A percentile compares a stretch with the other conserved stretches of the same genome.
Evolutionary conservation across 495 filamentous ascomycete species (phyloP).

Genomic region (Podospora pseudopauciseta): DNA sequence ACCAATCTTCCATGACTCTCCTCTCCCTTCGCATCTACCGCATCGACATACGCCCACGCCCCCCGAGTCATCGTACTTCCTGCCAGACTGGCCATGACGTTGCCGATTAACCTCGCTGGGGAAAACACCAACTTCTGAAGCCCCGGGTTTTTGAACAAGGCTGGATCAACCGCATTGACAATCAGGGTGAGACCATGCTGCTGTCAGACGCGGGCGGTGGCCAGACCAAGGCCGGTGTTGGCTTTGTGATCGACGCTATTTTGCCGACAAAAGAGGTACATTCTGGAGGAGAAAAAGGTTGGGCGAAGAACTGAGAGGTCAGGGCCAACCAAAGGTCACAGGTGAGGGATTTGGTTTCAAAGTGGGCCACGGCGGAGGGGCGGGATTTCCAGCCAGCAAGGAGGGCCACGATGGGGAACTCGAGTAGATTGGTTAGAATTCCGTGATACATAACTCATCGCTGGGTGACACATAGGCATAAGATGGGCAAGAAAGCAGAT

Average conservation of each 20-base stretch:
- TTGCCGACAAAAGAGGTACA: not conserved
- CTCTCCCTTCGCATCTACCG: not conserved
- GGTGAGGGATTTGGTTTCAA: not conserved
- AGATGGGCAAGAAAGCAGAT: too few species aligned
- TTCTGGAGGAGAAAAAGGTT: not conserved
- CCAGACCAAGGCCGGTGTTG: slow-evolving; percentile 12
- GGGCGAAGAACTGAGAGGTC: not conserved
- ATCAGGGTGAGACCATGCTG: slow-evolving; percentile 2
- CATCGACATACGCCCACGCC: not conserved
- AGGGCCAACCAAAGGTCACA: not conserved
- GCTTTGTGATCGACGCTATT: not conserved
- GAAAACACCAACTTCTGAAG: not conserved
- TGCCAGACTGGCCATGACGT: not conserved
- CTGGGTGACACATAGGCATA: too few species aligned
- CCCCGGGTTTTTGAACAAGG: not conserved
- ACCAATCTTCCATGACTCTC: not conserved
- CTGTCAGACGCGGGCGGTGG: not conserved
- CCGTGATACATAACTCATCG: too few species aligned
- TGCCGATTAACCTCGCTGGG: not conserved
- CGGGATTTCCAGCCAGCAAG: not conserved
- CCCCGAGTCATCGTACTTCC: not conserved
- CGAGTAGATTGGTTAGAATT: not conserved
- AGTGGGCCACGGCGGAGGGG: slow-evolving; percentile 2
- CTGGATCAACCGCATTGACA: not conserved
- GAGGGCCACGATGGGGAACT: not conserved